phyloP scores from a whole-genome alignment of 495 filamentous ascomycete genomes.

The Aspergillus funiculosus region DNA sequence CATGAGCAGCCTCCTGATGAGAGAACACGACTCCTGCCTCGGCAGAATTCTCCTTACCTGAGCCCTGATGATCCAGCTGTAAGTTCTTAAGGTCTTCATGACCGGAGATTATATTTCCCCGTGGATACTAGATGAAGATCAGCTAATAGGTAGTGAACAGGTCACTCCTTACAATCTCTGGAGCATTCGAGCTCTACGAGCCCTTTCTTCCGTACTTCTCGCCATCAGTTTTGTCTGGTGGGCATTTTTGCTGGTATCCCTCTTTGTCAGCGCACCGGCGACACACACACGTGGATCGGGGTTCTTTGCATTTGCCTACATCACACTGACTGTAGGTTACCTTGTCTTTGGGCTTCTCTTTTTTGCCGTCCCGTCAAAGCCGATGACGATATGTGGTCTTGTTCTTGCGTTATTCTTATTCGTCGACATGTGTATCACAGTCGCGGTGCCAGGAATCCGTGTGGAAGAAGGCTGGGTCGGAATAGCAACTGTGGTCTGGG shows the following conservation, averaged over 20 bases:
- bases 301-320: constrained; percentile 81
- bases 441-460: constrained; percentile 63
- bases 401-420: constrained; percentile 67
- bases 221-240: constrained; percentile 81
- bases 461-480: constrained; percentile 88
- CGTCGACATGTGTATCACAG: constrained; percentile 70
- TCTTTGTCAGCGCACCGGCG: constrained; percentile 81
- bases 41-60: constrained; percentile 57
- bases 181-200: constrained; percentile 72
- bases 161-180: constrained; percentile 95
- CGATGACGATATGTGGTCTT: constrained; percentile 62
- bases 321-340: constrained; percentile 65
- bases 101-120: constrained; percentile 20
- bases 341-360: constrained; percentile 75
- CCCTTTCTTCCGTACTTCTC: constrained; percentile 66
- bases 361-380: constrained; percentile 74
- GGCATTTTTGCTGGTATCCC: constrained; percentile 74
- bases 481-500: constrained; percentile 77
- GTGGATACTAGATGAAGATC: background rate
- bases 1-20: constrained; percentile 51
- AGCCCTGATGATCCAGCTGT: constrained; percentile 95
- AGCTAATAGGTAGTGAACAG: constrained; percentile 32
- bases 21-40: constrained; percentile 64
- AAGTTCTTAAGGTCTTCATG: constrained; percentile 9
- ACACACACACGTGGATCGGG: constrained; percentile 82